A percentile compares a stretch with the other conserved stretches of the same genome.
Evolutionary conservation across 129 eudicot species (phyloP).

Genomic region (Escallonia herrerae): DNA sequence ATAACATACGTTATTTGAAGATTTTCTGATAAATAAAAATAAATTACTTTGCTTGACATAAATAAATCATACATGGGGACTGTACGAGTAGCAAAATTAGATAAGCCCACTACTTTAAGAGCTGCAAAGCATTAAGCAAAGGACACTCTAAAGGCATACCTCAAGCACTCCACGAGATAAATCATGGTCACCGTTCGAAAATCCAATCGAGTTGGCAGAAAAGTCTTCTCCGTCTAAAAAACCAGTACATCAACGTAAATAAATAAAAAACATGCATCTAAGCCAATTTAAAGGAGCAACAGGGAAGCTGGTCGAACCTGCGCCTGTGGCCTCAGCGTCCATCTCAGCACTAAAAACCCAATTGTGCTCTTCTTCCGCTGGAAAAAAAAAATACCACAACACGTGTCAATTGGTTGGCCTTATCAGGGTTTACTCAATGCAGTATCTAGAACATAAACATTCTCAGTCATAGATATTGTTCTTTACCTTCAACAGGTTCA

Average conservation of each 20-base stretch:
- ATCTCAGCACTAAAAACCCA: constrained; percentile 93
- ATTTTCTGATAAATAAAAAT: neutral
- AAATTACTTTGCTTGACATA: neutral
- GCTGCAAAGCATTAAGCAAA: neutral
- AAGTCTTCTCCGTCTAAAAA: constrained; percentile 41
- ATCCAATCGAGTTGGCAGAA: constrained; percentile 47
- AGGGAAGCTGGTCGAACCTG: neutral
- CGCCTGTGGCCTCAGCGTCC: constrained; percentile 36
- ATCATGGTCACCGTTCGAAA: constrained; percentile 72
- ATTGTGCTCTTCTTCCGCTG: constrained; percentile 66
- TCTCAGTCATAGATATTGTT: neutral
- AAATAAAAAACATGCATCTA: too few species aligned
- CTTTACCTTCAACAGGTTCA: constrained; percentile 71
- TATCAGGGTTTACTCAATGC: neutral
- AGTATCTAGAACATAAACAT: neutral
- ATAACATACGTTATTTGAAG: neutral
- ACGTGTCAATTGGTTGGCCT: too few species aligned
- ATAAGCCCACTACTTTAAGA: neutral
- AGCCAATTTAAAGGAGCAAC: too few species aligned
- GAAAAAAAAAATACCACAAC: constrained; percentile 4
- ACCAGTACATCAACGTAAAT: too few species aligned
- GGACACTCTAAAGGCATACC: constrained; percentile 28
- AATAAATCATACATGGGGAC: neutral
- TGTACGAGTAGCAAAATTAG: neutral
- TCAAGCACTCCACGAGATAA: constrained; percentile 59